Evolutionary conservation across 257 asterid genomes (phyloP), one percentile per base, ranked within the genome.

Genomic region (Verbascum thapsus): DNA sequence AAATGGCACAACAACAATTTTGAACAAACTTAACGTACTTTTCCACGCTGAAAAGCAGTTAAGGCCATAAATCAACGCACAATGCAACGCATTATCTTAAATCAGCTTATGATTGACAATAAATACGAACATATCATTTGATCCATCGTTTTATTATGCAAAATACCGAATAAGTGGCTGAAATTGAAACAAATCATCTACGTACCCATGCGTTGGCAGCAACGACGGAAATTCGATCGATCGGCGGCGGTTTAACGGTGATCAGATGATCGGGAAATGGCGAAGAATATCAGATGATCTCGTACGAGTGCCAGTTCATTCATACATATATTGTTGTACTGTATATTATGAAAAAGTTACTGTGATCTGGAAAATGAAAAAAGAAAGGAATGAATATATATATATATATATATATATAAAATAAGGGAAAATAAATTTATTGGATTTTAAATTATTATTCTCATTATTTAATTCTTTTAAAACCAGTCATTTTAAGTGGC

Each of bases 191-290:
- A 61, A 76, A 82, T 80, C 84, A 15, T 12, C 39, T 7, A 50
- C 76, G 26, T 69, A 80, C 94, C 89, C 90, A 82, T 85, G 75
- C 4, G 64, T 20, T 41, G 44, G 22, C 32, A 37, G 35, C 19
- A 43, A 17, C n/a, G 43, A 40, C 45, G 0, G 40, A 35, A 57
- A 44, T 53, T 34, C 69, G 63, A 61, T 74, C 62, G 67, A 58
- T n/a, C 66, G 68, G n/a, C n/a, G n/a, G 52, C 0, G 37, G 50
- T 2, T 55, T 23, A 15, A 69, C 77, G 71, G 82, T 52, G 68
- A 71, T 41, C 58, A 56, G 62, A 37, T 41, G 76, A 72, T 59
- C 53, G 68, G 69, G 50, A 19, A 58, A 66, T 30, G 61, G 41
- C 58, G 68, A 58, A 58, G 66, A 63, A 58, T 60, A 59, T 5